Evolutionary conservation across 805 yeast species (phyloP), one percentile per base, ranked within the genome.

Genomic region (Spathaspora girioi): DNA sequence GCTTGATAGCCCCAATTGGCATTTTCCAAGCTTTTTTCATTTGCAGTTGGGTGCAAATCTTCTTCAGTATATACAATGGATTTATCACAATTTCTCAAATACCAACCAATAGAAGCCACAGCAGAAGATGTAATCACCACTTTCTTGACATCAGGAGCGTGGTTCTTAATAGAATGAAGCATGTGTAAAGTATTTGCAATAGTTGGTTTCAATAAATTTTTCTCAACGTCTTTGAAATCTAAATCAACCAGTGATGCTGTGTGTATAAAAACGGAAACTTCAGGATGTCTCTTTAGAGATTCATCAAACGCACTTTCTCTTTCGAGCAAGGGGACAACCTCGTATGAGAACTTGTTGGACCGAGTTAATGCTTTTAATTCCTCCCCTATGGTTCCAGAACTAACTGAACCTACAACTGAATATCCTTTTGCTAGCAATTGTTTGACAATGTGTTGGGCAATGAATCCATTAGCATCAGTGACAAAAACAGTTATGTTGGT

Each of bases 401-500:
- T 46, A 17, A 53, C 53, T 38, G 54, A 49, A 40, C 38, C 53
- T 26, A 81, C 66, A 5, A 80, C 84, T 8, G 60, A 60, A 54
- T 79, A 78, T 9, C 67, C 69, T 17, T 68, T 63, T 4, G 60
- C 58, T 26, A 80, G 54, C 45, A 80, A 69, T 18, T 60, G 60
- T 42, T 68, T 65, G 46, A 79, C 66, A 17, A 79, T 65, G 56
- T 79, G 80, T 54, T 70, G 75, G 29, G 84, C 84, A 50, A 81
- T 72, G 59, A 67, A 80, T 14, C 85, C 85, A 9, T 78, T 67
- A 19, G 81, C 82, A 20, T 84, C 85, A 5, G 84, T 66, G 35
- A 80, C 73, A 43, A 77, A 71, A 29, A 75, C 77, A 18, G 48
- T 60, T 55, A 64, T 14, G 2, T 7, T n/a, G 32, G 27, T 29